Evolutionary conservation across 202 grass and related monocot species (phyloP), one percentile per base, ranked within the genome.

Genomic region (Cymbopogon flexuosus): DNA sequence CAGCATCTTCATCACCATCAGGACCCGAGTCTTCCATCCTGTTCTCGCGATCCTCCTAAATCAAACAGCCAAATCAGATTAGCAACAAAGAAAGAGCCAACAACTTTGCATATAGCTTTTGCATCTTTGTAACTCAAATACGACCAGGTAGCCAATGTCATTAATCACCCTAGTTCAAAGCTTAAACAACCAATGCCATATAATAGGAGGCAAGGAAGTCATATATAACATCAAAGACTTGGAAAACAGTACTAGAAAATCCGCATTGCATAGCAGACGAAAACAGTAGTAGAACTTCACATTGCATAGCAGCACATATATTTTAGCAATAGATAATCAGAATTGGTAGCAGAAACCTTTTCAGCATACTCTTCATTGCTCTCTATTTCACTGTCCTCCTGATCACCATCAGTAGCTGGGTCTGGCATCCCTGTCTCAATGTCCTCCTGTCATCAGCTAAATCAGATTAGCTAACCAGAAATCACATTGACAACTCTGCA

Each of bases 271-370:
- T 3, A 33, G 27, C 49, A 11, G 47, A 27, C 27, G 27, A 27
- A 27, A 27, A 27, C 27, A 27, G 27, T 27, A 27, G 35, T 54
- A 6, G 3, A 73, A 21, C 54, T 73, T 18, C 30, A n/a, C 45
- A 52, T 34, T 51, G 24, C 68, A 34, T 3, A 33, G 27, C 49
- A 11, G 47, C 9, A 8, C 27, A 54, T 52, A 33, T 34, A 4
- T 52, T 31, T 47, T 73, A 33, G 30, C 8, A 54, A 6, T 15
- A 30, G 18, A 36, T 21, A 74, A 37, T 56, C 19, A 39, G 36
- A 75, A 60, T 30, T 82, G 33, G 8, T 40, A 70, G 39, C 2
- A 68, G 31, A 42, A 81, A 70, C 78, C 78, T 42, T 70, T 58
- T 5, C 52, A 70, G 7, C 31, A 60, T 23, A 31, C 52, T 81